Evolutionary conservation across 2,329 filamentous ascomycete genomes (phyloP), one percentile per base, ranked within the genome.

Genomic region (Aureobasidium sp.): DNA sequence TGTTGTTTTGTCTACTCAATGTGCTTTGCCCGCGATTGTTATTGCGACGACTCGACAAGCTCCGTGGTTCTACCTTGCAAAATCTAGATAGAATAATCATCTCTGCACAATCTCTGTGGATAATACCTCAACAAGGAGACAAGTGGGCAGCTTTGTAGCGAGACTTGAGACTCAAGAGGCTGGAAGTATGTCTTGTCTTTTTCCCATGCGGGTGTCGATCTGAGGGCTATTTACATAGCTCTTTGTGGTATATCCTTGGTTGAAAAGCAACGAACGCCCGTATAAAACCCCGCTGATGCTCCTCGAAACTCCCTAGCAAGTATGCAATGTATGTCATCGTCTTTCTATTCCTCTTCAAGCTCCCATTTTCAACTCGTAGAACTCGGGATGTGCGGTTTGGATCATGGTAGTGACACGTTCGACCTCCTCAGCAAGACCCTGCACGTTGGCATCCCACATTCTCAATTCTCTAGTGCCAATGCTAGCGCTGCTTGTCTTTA

Each of bases 391-490:
- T 71, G 90, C 85, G 66, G 85, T 85, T 73, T 94, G 88, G 66
- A 97, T 81, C 67, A 87, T 83, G 47, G 90, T 91, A 17, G 90
- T 90, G 64, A 95, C 86, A 67, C 86, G 88, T 76, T 97, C 93
- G 6, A 96, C 89, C 71, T 96, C 90, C 74, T 97, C 91, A 2
- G 92, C 87, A 61, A 97, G 73, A 31, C 86, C 86, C 72, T 93
- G 87, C 22, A 97, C 90, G 68, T 95, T 95, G 35, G 84, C 81
- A 74, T 97, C 93, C 93, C 93, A 97, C 68, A 87, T 84, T 49
- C 90, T 84, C 73, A 96, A 82, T 75, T 91, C 87, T 72, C 82
- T 85, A 63, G 84, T 87, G 2, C 86, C 82, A 3, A 83, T 74
- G 22, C 53, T 65, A 35, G 54, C 60, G 50, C 45, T 49, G n/a